Base-by-base conservation (phyloP, 192 early-diverging fungal species). In the Cladochytrium replicatum region DNA sequence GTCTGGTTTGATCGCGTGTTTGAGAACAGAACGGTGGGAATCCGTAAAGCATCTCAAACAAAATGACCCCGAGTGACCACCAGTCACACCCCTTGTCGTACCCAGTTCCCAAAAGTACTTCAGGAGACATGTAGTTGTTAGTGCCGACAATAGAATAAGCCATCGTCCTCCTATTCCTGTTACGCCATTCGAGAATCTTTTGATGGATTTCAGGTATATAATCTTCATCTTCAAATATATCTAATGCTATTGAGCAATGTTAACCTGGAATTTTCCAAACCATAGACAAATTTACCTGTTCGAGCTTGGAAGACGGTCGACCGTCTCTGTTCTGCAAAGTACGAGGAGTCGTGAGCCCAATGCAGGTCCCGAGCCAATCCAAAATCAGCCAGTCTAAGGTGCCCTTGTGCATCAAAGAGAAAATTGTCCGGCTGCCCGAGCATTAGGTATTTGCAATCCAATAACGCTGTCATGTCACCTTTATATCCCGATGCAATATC, bases 11-110 rank as follows among this genome's bases (percentile, higher is more conserved):
- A 21, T 74, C 71, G 24, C 70, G 66, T 15, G 40, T 65, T 40
- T 54, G 64, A 41, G 69, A 63, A 25, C 68, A 73, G 39, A 83
- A 83, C 30, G 81, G 78, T 21, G 79, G 79, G 46, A 74, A 85
- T 50, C 83, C 83, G 58, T 73, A 85, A 4, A 85, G 56, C 81
- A 83, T 84, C 59, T 85, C 83, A 40, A 79, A 85, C 57, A 83
- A 58, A 40, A 84, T 85, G 9, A 84, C 80, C n/a, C 82, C 83
- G 4, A 83, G 61, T 30, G 72, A 76, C 83, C 83, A 85, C 83
- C 83, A 85, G 54, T 85, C 83, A 50, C 78, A 83, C 27, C 68
- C 63, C 15, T 74, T 66, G 9, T 77, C 77, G 50, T 84, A 75
- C 8, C 74, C 74, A 1, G 15, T 43, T 9, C 69, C 73, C 6